These are phyloP conservation scores for Calophaca sinica DNA, from an alignment of 306 rosid genomes.

Conservation along the genomic window DNA sequence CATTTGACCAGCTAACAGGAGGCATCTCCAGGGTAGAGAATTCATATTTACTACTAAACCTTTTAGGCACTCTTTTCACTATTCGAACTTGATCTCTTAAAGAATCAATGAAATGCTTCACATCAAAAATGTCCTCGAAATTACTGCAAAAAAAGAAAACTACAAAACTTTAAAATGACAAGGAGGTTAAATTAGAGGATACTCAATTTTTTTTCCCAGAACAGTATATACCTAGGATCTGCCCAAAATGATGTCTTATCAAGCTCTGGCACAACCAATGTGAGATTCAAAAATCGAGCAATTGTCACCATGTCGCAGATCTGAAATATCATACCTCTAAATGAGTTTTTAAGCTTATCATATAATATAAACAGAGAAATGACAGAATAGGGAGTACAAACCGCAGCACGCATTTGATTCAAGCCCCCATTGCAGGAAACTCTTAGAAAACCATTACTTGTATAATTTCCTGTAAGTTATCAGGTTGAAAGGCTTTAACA, in stretches of 20 bases:
- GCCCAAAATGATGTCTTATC: constrained; percentile 98
- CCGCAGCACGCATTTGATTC: constrained; percentile 99
- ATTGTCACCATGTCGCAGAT: constrained; percentile 97
- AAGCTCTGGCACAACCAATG: constrained; percentile 97
- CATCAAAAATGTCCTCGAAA: constrained; percentile 93
- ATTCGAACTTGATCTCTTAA: constrained; percentile 92
- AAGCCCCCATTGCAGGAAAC: constrained; percentile 99
- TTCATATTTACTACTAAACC: constrained; percentile 68
- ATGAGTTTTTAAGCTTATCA: constrained; percentile 45
- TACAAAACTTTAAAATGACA: constrained; percentile 45
- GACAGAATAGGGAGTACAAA: constrained; percentile 55
- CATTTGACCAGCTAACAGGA: constrained; percentile 98
- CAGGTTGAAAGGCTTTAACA: constrained; percentile 29
- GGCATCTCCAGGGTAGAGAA: constrained; percentile 70
- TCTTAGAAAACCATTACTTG: constrained; percentile 95
- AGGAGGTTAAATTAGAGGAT: constrained; percentile 37
- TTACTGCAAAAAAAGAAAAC: constrained; percentile 67
- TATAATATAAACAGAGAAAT: constrained; percentile 24
- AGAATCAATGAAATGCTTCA: constrained; percentile 85
- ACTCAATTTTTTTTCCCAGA: constrained; percentile 39
- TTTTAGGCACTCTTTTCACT: constrained; percentile 88
- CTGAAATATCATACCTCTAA: constrained; percentile 59
- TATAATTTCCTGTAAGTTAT: constrained; percentile 74
- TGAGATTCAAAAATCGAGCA: constrained; percentile 94
- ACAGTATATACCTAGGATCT: constrained; percentile 79